Percentiles rank a stretch among this genome's conserved stretches.
Evolutionary conservation across 2,329 filamentous ascomycete species (phyloP).

Genomic region (Daldinia sp.): DNA sequence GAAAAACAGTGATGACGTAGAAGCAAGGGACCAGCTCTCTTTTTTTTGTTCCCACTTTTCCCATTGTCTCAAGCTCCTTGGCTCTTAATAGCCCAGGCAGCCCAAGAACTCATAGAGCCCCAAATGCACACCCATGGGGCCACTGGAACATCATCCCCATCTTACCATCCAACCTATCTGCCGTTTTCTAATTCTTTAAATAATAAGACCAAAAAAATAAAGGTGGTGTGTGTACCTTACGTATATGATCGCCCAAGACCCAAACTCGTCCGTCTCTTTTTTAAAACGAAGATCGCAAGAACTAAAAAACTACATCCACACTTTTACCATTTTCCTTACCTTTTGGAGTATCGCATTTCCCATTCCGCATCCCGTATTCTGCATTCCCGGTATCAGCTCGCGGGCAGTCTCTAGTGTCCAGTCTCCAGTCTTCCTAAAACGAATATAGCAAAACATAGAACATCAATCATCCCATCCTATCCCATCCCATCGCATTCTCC

Average conservation of each 20-base stretch:
- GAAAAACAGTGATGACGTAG: slow-evolving; percentile 46
- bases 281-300: slow-evolving; percentile 26
- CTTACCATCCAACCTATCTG: slow-evolving; percentile 22
- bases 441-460: slow-evolving; percentile 5
- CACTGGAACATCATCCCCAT: slow-evolving; percentile 16
- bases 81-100: slow-evolving; percentile 5
- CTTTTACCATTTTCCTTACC: slow-evolving; percentile 9
- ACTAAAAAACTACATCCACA: slow-evolving; percentile 26
- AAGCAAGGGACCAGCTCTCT: slow-evolving; percentile 35
- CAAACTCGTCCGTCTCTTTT: slow-evolving; percentile 37
- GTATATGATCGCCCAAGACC: slow-evolving; percentile 33
- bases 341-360: slow-evolving; percentile 26
- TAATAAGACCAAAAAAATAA: slow-evolving; percentile 13
- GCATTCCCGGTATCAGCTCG: slow-evolving; percentile 11
- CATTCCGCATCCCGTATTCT: slow-evolving; percentile 16
- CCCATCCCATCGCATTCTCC: slow-evolving; percentile 1
- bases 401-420: slow-evolving; percentile 1
- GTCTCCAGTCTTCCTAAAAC: slow-evolving; percentile 16
- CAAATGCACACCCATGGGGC: slow-evolving; percentile 3
- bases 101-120: slow-evolving; percentile 10
- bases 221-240: slow-evolving; percentile 32
- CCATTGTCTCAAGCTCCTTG: slow-evolving; percentile 22
- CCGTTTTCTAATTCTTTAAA: slow-evolving; percentile 28
- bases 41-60: slow-evolving; percentile 31
- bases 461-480: not conserved